Conservation (phyloP, 495 filamentous ascomycete genomes). For the Aspergillus panamensis region DNA sequence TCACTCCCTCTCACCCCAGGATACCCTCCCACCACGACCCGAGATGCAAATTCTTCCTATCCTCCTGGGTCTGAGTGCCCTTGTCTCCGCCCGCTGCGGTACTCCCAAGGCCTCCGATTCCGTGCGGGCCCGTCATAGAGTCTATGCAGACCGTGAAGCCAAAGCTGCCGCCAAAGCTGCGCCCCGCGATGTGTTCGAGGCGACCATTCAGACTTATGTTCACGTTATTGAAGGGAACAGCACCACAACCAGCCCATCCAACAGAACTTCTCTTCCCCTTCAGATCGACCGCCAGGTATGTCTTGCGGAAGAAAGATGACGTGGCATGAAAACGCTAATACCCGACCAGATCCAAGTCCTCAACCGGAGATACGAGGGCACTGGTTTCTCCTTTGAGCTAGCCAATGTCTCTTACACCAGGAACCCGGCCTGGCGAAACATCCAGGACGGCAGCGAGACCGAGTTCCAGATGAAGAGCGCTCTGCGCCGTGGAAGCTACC, state of each 20-base stretch:
- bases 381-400: slow-evolving; percentile 11
- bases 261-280: background rate
- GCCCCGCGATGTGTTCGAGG: slow-evolving; percentile 5
- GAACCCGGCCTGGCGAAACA: slow-evolving; percentile 7
- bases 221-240: slow-evolving; percentile 8
- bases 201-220: slow-evolving; percentile 10
- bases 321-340: background rate
- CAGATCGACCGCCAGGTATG: slow-evolving; percentile 1
- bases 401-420: slow-evolving; percentile 9
- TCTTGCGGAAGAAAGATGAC: background rate
- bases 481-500: slow-evolving; percentile 9
- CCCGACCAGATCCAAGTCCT: slow-evolving; percentile 4
- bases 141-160: slow-evolving; percentile 4
- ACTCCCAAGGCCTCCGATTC: background rate
- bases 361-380: slow-evolving; percentile 5
- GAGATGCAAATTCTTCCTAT: slow-evolving; percentile 5
- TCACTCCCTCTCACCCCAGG: no score
- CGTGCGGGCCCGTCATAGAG: slow-evolving; percentile 1
- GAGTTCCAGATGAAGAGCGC: slow-evolving; percentile 14
- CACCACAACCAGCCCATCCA: background rate
- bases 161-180: background rate
- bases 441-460: background rate
- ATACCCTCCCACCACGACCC: no score
- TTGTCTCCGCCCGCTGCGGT: slow-evolving; percentile 9
- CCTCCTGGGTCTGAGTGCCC: slow-evolving; percentile 3